Conservation (phyloP, 306 rosid genomes). For the Acacia melanoxylon region DNA sequence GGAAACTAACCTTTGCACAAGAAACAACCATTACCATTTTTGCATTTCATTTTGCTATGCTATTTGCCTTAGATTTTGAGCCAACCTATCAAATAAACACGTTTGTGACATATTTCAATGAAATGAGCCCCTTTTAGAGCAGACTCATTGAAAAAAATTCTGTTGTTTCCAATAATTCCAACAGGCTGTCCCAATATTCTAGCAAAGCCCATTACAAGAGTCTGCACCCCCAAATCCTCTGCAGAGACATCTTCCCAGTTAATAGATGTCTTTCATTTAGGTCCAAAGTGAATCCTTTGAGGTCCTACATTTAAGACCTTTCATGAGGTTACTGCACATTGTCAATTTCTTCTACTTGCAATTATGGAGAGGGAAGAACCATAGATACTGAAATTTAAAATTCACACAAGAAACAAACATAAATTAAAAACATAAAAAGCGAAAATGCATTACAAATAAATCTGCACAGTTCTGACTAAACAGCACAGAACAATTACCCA, state of each 20-base stretch:
- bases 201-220: slow-evolving; percentile 93
- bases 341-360: neutral
- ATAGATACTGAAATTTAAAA: neutral
- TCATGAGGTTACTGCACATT: neutral
- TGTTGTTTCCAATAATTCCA: slow-evolving; percentile 93
- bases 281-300: too few species aligned
- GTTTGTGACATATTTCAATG: slow-evolving; percentile 52
- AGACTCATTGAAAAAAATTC: slow-evolving; percentile 88
- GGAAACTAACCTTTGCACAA: slow-evolving; percentile 82
- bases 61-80: slow-evolving; percentile 90
- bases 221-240: slow-evolving; percentile 50
- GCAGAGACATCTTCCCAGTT: too few species aligned
- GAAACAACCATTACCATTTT: slow-evolving; percentile 99
- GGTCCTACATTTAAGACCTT: too few species aligned
- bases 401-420: neutral
- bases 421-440: neutral
- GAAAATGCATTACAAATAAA: neutral
- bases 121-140: slow-evolving; percentile 96
- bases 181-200: slow-evolving; percentile 90
- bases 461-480: neutral
- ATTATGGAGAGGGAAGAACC: neutral
- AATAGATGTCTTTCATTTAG: too few species aligned
- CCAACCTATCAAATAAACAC: slow-evolving; percentile 69
- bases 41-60: slow-evolving; percentile 87
- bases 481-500: slow-evolving; percentile 4